Evolutionary conservation across 345 rosid genomes (phyloP), one percentile per base, ranked within the genome.

Genomic region (Crucihimalaya himalaica): DNA sequence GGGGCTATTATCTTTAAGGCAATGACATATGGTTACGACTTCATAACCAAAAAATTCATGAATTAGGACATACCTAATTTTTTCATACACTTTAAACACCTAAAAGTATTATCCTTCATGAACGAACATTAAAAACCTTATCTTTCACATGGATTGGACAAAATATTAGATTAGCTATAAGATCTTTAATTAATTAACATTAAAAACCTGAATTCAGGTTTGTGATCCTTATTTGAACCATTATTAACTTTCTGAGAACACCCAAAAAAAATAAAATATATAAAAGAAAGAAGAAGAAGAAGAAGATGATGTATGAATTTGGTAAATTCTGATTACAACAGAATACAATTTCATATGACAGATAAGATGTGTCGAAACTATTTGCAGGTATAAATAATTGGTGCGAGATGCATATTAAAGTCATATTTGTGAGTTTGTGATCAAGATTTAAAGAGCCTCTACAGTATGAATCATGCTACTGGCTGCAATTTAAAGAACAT

Each of bases 401-500:
- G 39, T 68, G 63, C 6, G 12, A 67, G 48, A 59, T 60, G 42
- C 79, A 61, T 40, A 13, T 68, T 18, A 61, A 74, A 66, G 69
- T 61, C 74, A 68, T 14, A 51, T n/a, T 53, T 58, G 47, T 74
- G 45, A 74, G n/a, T 42, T 18, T 68, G 64, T 75, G 74, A 75
- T 68, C 64, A 53, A 53, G 57, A 68, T 75, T 68, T 68, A 75
- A 68, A 75, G 70, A 52, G 74, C 23, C 37, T 68, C 74, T 68
- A 75, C 25, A 43, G 58, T 32, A 57, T 66, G 62, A 39, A 47
- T 59, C 39, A 7, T 29, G 28, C 18, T 23, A 21, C 15, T 61
- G 70, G 79, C 63, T 68, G 23, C 57, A 68, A 68, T 16, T 52
- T 68, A 75, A 68, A 75, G 70, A 29, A 43, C 48, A 20, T 60